Percentiles rank a stretch among this genome's conserved stretches.
Evolutionary conservation across 208 protist genomes (phyloP).

Genomic region (Zelonia costaricensis): DNA sequence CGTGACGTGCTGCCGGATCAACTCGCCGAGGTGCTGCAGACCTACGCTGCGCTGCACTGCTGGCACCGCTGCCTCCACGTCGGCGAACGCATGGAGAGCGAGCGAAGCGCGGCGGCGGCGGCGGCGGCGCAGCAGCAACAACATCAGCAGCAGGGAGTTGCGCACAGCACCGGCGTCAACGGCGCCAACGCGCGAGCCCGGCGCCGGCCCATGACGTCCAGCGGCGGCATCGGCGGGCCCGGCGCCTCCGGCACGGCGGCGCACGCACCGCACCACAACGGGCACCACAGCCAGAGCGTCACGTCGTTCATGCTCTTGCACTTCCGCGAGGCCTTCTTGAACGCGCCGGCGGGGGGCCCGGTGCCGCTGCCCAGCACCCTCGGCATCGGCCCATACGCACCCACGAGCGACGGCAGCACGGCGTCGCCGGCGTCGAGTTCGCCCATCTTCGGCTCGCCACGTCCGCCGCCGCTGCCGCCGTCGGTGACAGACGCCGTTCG

Average conservation of each 20-base stretch:
- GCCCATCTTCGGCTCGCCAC: conserved; percentile 2
- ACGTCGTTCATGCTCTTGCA: conserved; percentile 28
- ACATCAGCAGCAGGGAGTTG: conserved; percentile 6
- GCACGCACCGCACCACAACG: neutral
- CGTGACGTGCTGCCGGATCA: conserved; percentile 38
- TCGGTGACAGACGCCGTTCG: conserved; percentile 20
- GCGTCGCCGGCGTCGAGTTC: neutral
- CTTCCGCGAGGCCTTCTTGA: conserved; percentile 19
- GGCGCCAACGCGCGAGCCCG: neutral
- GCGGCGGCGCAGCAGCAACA: conserved; percentile 9
- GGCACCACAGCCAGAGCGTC: neutral
- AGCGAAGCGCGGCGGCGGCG: neutral
- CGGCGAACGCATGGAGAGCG: conserved; percentile 18
- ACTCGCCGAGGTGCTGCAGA: conserved; percentile 57
- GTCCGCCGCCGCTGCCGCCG: neutral
- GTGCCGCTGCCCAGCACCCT: conserved; percentile 2
- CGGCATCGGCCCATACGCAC: neutral
- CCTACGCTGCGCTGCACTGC: conserved; percentile 51
- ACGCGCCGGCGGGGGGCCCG: conserved; percentile 2
- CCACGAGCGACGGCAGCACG: neutral
- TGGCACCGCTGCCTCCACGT: conserved; percentile 50
- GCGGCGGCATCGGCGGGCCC: neutral
- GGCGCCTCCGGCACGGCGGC: neutral
- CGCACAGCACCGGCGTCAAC: neutral
- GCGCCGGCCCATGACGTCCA: conserved; percentile 6